Evolutionary conservation across 225 moss, liverwort and hornwort genomes (phyloP), one percentile per base, ranked within the genome.

Genomic region (Polytrichum formosum): DNA sequence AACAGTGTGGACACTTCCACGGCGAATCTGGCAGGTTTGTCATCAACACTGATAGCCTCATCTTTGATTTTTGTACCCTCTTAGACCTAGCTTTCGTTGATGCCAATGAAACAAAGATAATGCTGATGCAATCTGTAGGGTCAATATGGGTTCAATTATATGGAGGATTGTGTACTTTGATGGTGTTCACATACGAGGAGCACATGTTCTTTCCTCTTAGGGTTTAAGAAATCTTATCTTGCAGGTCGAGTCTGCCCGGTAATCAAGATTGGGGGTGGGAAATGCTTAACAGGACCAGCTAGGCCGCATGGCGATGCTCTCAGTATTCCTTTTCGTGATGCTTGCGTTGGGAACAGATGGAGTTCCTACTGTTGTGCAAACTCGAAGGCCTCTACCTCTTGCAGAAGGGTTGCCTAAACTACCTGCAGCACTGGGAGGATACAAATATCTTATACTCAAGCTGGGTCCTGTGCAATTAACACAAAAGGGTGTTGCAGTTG

Each of bases 271-370:
- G 28, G 62, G 78, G 54, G 69, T 62, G 75, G 75, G 31, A 26
- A 54, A 69, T 64, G 28, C 28, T 54, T 74, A 74, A 69, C 92
- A 98, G 94, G 88, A 98, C 76, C 94, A 98, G 83, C 81, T 94
- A 20, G 85, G 98, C 55, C 92, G 94, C 61, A 94, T 92, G 92
- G 72, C 76, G 26, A 10, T 92, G 18, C 80, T 98, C 56, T 91
- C 94, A 33, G 90, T 86, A 29, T 63, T 98, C 61, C 87, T 98
- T 54, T 92, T 94, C 70, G 82, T 98, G 13, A 79, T 92, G 74
- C 90, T 94, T 27, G 90, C 92, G 54, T 75, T 98, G 61, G 94
- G 98, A 73, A 90, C 92, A 53, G 98, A 98, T 70, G 91, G 98
- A 83, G 98, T 90, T 20, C 77, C 98, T 17, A 85, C 94, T 67